phyloP scores from a whole-genome alignment of 495 filamentous ascomycete species.

The Aspergillus sclerotiicarbonarius region DNA sequence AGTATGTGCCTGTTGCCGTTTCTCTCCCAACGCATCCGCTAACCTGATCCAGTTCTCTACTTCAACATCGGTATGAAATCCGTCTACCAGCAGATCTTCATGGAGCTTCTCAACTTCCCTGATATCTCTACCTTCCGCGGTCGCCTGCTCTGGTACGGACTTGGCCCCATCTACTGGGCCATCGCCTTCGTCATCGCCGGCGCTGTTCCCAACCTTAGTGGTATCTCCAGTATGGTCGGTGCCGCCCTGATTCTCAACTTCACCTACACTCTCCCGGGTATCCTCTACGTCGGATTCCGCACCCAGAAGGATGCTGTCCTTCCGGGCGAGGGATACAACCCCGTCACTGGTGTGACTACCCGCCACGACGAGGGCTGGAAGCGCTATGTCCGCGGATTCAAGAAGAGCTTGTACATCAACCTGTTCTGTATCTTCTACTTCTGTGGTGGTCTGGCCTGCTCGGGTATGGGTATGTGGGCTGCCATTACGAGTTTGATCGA shows the following conservation, averaged over 20 bases:
- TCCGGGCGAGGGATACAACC: neutral
- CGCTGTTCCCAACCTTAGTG: neutral
- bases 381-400: neutral
- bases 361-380: neutral
- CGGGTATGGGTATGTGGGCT: neutral
- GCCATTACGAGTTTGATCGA: neutral
- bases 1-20: neutral
- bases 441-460: neutral
- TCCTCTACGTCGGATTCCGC: neutral
- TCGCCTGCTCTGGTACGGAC: neutral
- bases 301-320: neutral
- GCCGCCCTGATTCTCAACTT: neutral
- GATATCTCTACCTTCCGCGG: neutral
- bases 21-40: neutral
- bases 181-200: neutral
- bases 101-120: neutral
- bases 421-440: neutral
- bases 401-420: neutral
- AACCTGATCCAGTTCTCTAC: neutral
- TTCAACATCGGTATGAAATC: slow-evolving; percentile 1
- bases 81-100: neutral
- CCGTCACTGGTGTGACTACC: neutral
- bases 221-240: slow-evolving; percentile 1
- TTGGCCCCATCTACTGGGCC: neutral
- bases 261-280: neutral